Conservation (phyloP, 805 yeast species). For the Ogataea paradorogensis region DNA sequence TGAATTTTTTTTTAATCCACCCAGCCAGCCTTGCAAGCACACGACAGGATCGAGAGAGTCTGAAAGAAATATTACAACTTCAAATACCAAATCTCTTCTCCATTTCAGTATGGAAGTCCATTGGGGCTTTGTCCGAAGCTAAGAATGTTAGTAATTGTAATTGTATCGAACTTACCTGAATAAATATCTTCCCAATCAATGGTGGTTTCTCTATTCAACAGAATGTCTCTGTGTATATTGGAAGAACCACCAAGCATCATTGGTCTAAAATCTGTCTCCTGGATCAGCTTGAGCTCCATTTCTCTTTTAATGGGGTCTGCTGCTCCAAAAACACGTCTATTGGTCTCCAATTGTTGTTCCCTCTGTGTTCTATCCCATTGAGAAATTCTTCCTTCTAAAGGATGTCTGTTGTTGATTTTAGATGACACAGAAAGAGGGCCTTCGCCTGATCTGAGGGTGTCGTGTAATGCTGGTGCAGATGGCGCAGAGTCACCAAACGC, state of each 20-base stretch:
- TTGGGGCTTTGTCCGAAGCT: conserved; percentile 40
- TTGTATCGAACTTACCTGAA: conserved; percentile 37
- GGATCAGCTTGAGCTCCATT: conserved; percentile 81
- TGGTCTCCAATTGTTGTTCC: conserved; percentile 67
- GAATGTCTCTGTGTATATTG: conserved; percentile 57
- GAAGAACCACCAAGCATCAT: conserved; percentile 54
- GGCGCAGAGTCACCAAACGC: conserved; percentile 54
- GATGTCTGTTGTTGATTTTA: conserved; percentile 75
- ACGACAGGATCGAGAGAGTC: conserved; percentile 5
- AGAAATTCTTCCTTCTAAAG: conserved; percentile 70
- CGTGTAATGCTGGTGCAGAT: conserved; percentile 70
- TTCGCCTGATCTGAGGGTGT: conserved; percentile 59
- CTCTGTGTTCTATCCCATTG: conserved; percentile 81
- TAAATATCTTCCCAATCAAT: conserved; percentile 96
- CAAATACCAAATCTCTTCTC: conserved; percentile 59
- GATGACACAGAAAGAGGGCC: conserved; percentile 63
- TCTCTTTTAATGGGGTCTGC: conserved; percentile 91
- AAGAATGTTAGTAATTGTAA: conserved; percentile 8
- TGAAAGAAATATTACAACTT: conserved; percentile 1
- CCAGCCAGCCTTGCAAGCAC: conserved; percentile 8
- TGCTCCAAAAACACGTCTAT: conserved; percentile 82
- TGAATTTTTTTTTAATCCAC: conserved; percentile 1
- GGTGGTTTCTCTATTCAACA: conserved; percentile 69
- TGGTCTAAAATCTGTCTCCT: conserved; percentile 69
- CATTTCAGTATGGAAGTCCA: conserved; percentile 71